phyloP scores from a whole-genome alignment of 2,329 filamentous ascomycete species.

The Neocucurbitaria cava region DNA sequence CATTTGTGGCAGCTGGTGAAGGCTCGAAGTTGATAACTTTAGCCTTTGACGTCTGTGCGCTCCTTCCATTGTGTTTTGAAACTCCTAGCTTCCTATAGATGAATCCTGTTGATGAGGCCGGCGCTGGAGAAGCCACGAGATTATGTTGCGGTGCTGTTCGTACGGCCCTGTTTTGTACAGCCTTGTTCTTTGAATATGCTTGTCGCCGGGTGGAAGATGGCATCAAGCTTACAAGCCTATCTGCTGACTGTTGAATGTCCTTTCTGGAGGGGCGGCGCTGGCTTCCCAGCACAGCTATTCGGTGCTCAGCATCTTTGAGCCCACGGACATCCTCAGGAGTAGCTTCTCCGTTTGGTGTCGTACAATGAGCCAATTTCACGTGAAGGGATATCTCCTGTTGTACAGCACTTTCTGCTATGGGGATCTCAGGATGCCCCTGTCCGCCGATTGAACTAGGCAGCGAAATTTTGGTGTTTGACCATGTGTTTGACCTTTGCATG shows the following conservation, averaged over 20 bases:
- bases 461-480: not conserved
- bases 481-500: not conserved
- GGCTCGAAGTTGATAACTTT: constrained; percentile 35
- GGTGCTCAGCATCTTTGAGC: not conserved
- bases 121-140: constrained; percentile 30
- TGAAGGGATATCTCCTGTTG: not conserved
- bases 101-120: constrained; percentile 35
- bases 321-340: not conserved
- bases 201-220: not conserved
- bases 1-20: constrained; percentile 17
- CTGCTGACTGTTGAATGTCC: constrained; percentile 22
- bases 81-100: constrained; percentile 30
- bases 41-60: constrained; percentile 19
- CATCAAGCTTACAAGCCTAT: constrained; percentile 11
- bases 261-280: constrained; percentile 2
- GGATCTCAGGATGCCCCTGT: not conserved
- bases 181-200: not conserved
- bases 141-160: constrained; percentile 11
- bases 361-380: too few species aligned
- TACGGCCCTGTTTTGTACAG: not conserved
- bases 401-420: not conserved
- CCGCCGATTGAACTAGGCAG: not conserved
- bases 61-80: constrained; percentile 9
- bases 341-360: not conserved
- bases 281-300: constrained; percentile 5